These are phyloP conservation scores for Penicillium longicatenatum DNA, from an alignment of 495 filamentous ascomycete genomes.

Conservation along the genomic window DNA sequence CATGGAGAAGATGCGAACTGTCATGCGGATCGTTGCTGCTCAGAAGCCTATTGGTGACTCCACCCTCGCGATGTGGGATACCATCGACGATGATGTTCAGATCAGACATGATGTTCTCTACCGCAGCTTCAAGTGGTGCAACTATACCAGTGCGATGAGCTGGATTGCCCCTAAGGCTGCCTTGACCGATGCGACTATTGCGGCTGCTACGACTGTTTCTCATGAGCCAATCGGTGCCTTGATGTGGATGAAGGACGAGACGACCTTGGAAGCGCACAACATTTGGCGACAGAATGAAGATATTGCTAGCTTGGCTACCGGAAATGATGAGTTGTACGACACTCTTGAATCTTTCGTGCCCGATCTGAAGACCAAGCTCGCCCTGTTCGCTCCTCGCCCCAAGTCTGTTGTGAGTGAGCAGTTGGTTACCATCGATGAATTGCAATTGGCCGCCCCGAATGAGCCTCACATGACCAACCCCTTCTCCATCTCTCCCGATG, in stretches of 20 bases:
- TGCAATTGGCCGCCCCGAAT: constrained; percentile 1
- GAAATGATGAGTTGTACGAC: not conserved
- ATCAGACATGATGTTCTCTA: constrained; percentile 3
- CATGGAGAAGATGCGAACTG: constrained; percentile 6
- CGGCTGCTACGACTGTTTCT: not conserved
- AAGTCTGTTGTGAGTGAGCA: not conserved
- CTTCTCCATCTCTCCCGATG: constrained; percentile 5
- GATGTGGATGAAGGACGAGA: constrained; percentile 10
- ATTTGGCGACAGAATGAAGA: constrained; percentile 6
- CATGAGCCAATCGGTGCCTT: constrained; percentile 4
- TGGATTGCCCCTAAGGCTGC: constrained; percentile 5
- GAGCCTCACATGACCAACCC: constrained; percentile 6
- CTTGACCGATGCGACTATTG: constrained; percentile 2
- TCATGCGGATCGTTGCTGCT: constrained; percentile 3
- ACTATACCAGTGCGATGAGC: constrained; percentile 7
- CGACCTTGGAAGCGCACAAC: not conserved
- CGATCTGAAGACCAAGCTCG: constrained; percentile 1
- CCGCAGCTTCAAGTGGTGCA: constrained; percentile 7
- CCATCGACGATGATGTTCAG: constrained; percentile 2
- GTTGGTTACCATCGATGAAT: not conserved
- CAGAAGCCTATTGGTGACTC: constrained; percentile 6
- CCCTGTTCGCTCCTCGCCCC: not conserved
- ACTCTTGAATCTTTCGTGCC: not conserved
- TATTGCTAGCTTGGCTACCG: not conserved
- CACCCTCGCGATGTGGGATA: constrained; percentile 8